Base-by-base conservation (phyloP, 805 yeast species). In the Saturnispora sanitii region DNA sequence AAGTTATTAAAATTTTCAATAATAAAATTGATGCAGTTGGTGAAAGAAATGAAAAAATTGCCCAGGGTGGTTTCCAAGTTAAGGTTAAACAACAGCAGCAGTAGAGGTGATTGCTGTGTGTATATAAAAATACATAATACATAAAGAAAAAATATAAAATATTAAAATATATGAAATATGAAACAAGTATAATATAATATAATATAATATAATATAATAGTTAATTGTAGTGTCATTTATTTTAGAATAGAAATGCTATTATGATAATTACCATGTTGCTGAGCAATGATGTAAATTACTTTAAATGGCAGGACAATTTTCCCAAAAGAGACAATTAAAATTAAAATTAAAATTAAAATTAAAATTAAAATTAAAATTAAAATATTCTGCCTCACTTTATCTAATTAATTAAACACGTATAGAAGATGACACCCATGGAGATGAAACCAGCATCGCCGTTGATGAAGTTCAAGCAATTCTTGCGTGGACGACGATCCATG, bases 1-100 rank as follows among this genome's bases (percentile, higher is more conserved):
- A 82, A 59, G 72, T 90, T 55, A 94, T 96, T 17, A 68, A 86
- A 47, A 75, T 80, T 35, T 71, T 92, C 65, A 82, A 85, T 47
- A 95, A 86, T 46, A 82, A 81, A 70, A 80, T 83, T 39, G 73
- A 72, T 43, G 77, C 79, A 54, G 71, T 86, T 50, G 74, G 82
- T 41, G 95, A 86, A 61, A 77, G 84, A 67, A 85, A 84, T 59
- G 95, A 85, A 62, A 78, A 85, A 60, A 71, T 85, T 40, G 82
- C 84, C 40, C 73, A 82, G 35, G 83, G 85, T 51, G 92, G 88
- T 34, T 79, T 74, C 60, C 78, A 67, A 51, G 64, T 55, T 21
- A 42, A 37, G 42, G 29, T 44, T 33, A 43, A 43, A 17, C 42
- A 46, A 43, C 42, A 44, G 38, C 39, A 44, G 31, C 8, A 17